Percentiles rank a stretch among this genome's conserved stretches.
Conservation (phyloP, 441 rosid genomes). For the Croton laevigatus region DNA sequence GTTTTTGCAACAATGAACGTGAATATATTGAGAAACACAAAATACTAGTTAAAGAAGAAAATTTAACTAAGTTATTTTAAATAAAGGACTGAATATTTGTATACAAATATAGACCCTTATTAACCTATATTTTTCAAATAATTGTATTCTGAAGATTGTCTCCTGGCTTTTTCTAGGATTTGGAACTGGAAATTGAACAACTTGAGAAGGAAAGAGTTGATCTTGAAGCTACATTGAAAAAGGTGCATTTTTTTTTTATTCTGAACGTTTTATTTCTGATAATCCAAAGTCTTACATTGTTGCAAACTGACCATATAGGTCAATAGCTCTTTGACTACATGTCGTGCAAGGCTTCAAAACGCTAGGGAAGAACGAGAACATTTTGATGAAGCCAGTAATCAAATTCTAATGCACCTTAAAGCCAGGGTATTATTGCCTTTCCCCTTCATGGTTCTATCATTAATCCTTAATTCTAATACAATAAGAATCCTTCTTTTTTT, state of each 20-base stretch:
- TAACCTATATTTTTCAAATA: neutral
- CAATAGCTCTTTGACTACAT: conserved; percentile 45
- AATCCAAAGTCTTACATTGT: neutral
- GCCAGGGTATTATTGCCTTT: conserved; percentile 46
- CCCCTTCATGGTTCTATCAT: conserved; percentile 9
- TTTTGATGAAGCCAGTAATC: conserved; percentile 84
- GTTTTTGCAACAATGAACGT: too few relatives aligned
- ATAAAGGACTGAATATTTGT: neutral
- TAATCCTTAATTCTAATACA: neutral
- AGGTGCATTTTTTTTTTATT: conserved; percentile 29
- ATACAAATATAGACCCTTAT: neutral
- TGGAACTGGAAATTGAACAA: conserved; percentile 50
- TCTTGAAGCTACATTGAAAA: conserved; percentile 72
- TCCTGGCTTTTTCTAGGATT: conserved; percentile 49
- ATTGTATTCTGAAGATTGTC: conserved; percentile 1
- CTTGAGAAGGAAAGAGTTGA: conserved; percentile 68
- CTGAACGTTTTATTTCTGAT: neutral
- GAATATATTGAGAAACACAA: neutral
- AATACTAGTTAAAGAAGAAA: neutral
- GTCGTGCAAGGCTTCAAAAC: conserved; percentile 65
- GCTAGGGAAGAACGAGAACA: conserved; percentile 88
- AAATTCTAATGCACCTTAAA: conserved; percentile 69
- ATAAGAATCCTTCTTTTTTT: conserved; percentile 26
- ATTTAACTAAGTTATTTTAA: neutral
- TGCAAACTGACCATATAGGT: conserved; percentile 44